phyloP scores from a whole-genome alignment of 768 basidiomycete species.

The Tricholoma sp. region DNA sequence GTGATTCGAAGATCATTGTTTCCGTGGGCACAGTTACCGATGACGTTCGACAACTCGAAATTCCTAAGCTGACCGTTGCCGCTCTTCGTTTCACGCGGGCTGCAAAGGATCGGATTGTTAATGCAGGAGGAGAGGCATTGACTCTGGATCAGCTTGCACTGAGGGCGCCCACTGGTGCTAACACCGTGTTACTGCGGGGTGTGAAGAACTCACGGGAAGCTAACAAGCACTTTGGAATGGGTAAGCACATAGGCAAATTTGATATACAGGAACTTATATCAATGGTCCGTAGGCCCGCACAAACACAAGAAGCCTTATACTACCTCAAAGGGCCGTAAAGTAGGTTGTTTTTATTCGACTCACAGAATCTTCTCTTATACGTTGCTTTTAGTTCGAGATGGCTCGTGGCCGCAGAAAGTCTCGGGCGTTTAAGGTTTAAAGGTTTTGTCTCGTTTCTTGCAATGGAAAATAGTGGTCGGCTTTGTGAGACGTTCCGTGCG shows the following conservation, averaged over 20 bases:
- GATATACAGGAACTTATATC: background rate
- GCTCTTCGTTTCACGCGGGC: conserved; percentile 92
- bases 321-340: conserved; percentile 93
- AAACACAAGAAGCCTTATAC: conserved; percentile 99
- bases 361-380: background rate
- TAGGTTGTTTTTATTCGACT: conserved; percentile 19
- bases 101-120: conserved; percentile 92
- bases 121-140: conserved; percentile 90
- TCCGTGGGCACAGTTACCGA: conserved; percentile 91
- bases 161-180: conserved; percentile 89
- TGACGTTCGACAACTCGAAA: conserved; percentile 78
- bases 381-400: conserved; percentile 75
- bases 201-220: conserved; percentile 92
- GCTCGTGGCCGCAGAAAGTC: conserved; percentile 99
- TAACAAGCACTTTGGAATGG: conserved; percentile 98
- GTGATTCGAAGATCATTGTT: conserved; percentile 80
- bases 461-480: conserved; percentile 21
- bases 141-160: conserved; percentile 97
- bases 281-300: conserved; percentile 59
- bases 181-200: conserved; percentile 92
- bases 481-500: conserved; percentile 32
- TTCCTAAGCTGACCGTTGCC: conserved; percentile 91
- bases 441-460: conserved; percentile 19
- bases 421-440: conserved; percentile 92
- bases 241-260: conserved; percentile 23